Conservation (phyloP, 2,329 filamentous ascomycete genomes). For the Chaetothyriales sp. region DNA sequence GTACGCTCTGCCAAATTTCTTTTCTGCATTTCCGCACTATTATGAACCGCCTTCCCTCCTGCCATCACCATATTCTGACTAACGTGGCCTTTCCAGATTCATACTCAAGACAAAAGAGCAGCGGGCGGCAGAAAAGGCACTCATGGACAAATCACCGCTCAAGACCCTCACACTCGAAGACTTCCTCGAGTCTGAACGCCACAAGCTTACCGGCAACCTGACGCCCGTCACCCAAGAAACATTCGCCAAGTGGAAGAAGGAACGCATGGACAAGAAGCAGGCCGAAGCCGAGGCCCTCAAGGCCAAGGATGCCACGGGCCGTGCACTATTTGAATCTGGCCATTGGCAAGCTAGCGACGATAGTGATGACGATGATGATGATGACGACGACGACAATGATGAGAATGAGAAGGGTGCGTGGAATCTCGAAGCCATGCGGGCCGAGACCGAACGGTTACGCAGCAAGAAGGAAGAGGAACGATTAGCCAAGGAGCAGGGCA, state of each 20-base stretch:
- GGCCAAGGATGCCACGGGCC: constrained; percentile 89
- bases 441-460: constrained; percentile 67
- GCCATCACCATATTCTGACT: constrained; percentile 10
- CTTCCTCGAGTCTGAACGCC: constrained; percentile 88
- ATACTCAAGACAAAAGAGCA: constrained; percentile 97
- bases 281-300: constrained; percentile 81
- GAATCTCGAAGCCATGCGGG: constrained; percentile 70
- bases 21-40: constrained; percentile 1
- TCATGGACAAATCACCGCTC: constrained; percentile 89
- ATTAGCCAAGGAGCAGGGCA: constrained; percentile 28
- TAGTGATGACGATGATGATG: constrained; percentile 48
- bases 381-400: constrained; percentile 24
- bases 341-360: constrained; percentile 64
- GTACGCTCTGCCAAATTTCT: constrained; percentile 40
- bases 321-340: constrained; percentile 90
- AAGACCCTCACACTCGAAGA: constrained; percentile 93
- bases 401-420: constrained; percentile 40
- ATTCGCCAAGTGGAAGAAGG: constrained; percentile 95
- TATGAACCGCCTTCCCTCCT: neutral
- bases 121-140: constrained; percentile 82
- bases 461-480: constrained; percentile 66
- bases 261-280: constrained; percentile 85
- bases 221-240: constrained; percentile 87
- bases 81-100: constrained; percentile 46
- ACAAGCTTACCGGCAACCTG: constrained; percentile 81